Evolutionary conservation across 179 eudicot genomes (phyloP).

Genomic region (Amaranthus tricolor): DNA sequence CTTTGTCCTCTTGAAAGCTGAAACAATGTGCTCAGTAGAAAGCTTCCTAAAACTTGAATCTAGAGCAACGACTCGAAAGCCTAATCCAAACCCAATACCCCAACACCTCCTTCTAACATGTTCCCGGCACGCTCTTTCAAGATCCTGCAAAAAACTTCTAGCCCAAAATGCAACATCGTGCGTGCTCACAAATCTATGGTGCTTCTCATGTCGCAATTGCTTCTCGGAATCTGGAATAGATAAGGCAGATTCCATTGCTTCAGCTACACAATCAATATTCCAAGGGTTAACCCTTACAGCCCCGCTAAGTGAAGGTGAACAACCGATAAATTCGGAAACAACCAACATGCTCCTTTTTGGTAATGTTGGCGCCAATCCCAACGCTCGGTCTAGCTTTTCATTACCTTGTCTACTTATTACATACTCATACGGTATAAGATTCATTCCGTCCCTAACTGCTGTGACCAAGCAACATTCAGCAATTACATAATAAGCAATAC

Average conservation of each 20-base stretch:
- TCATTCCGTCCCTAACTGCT: slow-evolving; percentile 97
- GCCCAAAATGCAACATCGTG: slow-evolving; percentile 97
- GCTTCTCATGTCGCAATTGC: slow-evolving; percentile 86
- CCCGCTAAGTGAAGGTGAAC: slow-evolving; percentile 95
- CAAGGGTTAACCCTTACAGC: slow-evolving; percentile 92
- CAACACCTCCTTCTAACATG: slow-evolving; percentile 77
- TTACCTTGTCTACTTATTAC: slow-evolving; percentile 79
- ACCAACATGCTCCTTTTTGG: slow-evolving; percentile 92
- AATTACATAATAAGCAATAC: slow-evolving; percentile 75
- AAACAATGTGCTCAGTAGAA: slow-evolving; percentile 79
- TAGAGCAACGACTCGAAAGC: slow-evolving; percentile 78
- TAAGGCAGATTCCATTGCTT: slow-evolving; percentile 76
- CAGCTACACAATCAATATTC: slow-evolving; percentile 80
- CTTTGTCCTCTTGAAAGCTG: slow-evolving; percentile 76
- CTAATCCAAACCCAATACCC: slow-evolving; percentile 93
- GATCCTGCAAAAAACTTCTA: slow-evolving; percentile 77
- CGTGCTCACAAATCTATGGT: slow-evolving; percentile 77
- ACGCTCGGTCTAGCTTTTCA: slow-evolving; percentile 47
- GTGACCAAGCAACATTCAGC: slow-evolving; percentile 93
- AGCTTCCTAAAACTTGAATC: slow-evolving; percentile 87
- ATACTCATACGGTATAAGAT: slow-evolving; percentile 88
- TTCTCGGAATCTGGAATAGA: slow-evolving; percentile 61
- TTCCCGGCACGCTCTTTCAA: slow-evolving; percentile 82
- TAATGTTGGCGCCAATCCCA: slow-evolving; percentile 46
- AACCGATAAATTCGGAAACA: slow-evolving; percentile 88